Evolutionary conservation across 2,329 filamentous ascomycete genomes (phyloP), one percentile per base, ranked within the genome.

Genomic region (Epichloe gansuensis): DNA sequence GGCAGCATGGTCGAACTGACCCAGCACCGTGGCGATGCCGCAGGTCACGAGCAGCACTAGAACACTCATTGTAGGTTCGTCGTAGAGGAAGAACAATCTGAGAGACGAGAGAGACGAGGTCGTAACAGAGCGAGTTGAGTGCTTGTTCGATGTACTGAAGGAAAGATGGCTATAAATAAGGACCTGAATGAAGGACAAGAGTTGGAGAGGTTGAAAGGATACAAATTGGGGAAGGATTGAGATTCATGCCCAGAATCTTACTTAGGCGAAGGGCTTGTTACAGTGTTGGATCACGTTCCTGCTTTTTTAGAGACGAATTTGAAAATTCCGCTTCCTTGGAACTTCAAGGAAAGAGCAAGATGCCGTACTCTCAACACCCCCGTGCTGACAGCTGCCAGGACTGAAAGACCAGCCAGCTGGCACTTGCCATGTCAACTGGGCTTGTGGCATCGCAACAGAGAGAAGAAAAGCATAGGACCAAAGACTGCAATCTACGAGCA

Each of bases 31-130:
- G 54, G 49, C 57, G 39, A 58, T 46, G 54, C 59, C 61, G 42
- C 61, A 51, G 3, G 57, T 11, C 52, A 51, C 55, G 46, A 65
- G 49, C 21, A 63, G 21, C 12, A 64, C 42, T 39, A 55, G 48
- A 35, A 42, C 36, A 50, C 51, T 38, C 64, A 66, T 66, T 50
- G 38, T 49, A 54, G 48, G 50, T 47, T 45, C 42, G 49, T 50
- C 36, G 52, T 38, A 42, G 46, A 51, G 47, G 47, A 52, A 47
- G 25, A 44, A n/a, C 50, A 54, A 44, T 47, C 25, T 41, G 21
- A 31, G 21, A 34, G 21, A 27, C 23, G 40, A 49, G 47, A 21
- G 17, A 21, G 27, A 27, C 23, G 40, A 49, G 47, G 48, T 15
- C 5, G 42, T 52, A 21, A 51, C 46, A 34, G 23, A 48, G 34